Evolutionary conservation across 179 eudicot species (phyloP).

Genomic region (Gypsophila paniculata): DNA sequence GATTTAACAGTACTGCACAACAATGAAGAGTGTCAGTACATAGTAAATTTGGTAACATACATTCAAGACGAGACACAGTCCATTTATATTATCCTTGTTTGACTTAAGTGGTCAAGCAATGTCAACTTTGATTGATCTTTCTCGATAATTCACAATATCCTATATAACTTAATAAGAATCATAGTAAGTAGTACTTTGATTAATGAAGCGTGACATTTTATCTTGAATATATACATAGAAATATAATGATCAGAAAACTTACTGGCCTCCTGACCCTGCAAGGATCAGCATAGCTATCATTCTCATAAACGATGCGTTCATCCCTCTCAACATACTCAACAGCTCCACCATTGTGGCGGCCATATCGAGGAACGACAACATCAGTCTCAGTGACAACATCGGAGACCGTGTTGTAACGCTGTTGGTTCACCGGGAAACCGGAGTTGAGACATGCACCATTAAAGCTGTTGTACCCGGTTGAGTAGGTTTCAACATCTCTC

Average conservation of each 20-base stretch:
- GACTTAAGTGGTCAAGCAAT: neutral
- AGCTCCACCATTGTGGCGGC: constrained; percentile 12
- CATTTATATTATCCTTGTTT: constrained; percentile 1
- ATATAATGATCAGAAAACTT: constrained; percentile 8
- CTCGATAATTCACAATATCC: neutral
- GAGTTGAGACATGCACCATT: neutral
- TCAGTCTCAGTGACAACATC: constrained; percentile 16
- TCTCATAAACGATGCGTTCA: constrained; percentile 14
- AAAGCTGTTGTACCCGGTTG: constrained; percentile 6
- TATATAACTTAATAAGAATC: neutral
- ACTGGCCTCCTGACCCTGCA: constrained; percentile 20
- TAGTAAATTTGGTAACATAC: neutral
- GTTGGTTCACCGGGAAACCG: constrained; percentile 3
- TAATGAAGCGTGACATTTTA: neutral
- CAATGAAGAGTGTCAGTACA: neutral
- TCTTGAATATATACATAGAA: neutral
- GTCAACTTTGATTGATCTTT: neutral
- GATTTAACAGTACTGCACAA: constrained; percentile 18
- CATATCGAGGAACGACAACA: constrained; percentile 6
- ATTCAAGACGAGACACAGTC: neutral
- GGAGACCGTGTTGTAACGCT: neutral
- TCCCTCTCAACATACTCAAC: constrained; percentile 18
- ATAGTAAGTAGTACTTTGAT: neutral
- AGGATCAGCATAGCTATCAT: constrained; percentile 15
- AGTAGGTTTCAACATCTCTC: constrained; percentile 14